Base-by-base conservation (phyloP, 306 rosid genomes). In the Neltuma alba region DNA sequence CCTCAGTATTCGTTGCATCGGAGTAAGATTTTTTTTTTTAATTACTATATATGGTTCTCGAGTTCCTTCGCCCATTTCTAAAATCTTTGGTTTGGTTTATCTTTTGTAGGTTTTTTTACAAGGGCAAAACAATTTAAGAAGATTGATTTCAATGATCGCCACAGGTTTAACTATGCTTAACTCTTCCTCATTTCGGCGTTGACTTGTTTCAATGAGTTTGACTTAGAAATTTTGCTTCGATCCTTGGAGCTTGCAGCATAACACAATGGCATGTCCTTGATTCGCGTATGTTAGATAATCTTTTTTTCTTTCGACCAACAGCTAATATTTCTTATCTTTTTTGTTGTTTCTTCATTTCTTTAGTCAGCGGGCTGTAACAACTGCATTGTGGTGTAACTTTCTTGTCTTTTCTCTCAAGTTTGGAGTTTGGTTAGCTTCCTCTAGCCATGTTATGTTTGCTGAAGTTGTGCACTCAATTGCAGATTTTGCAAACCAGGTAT, bases 341-440 rank as follows among this genome's bases (percentile, higher is more conserved):
- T 62, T 31, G 20, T 21, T 33, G 31, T n/a, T 52, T 50, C n/a
- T 34, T 23, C 36, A 30, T 72, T 25, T 16, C 71, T 79, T 78
- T 82, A 95, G 98, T 91, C 98, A 93, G 79, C 86, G 97, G 68
- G 99, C 98, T 40, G 98, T 96, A 70, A 91, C 88, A 27, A 96
- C 98, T 66, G 99, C 99, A 63, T 79, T 93, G 85, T 93, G 98
- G 97, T 96, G 99, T 91, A 96, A 96, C 82, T 91, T 96, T 78
- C 97, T 96, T 60, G 99, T 96, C 60, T 96, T 96, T 86, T 93
- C 99, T n/a, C 96, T 96, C 83, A 96, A 96, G 70, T 89, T 96
- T 80, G 97, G 96, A 27, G 98, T 96, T 44, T 96, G 96, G 98
- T 80, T 88, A 4, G 54, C 84, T 20, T 87, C 98, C 62, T 88